Percentiles rank a stretch among this genome's conserved stretches.
These are phyloP conservation scores for Neodidymelliopsis sp. DNA, from an alignment of 2,329 filamentous ascomycete genomes.

Conservation along the genomic window DNA sequence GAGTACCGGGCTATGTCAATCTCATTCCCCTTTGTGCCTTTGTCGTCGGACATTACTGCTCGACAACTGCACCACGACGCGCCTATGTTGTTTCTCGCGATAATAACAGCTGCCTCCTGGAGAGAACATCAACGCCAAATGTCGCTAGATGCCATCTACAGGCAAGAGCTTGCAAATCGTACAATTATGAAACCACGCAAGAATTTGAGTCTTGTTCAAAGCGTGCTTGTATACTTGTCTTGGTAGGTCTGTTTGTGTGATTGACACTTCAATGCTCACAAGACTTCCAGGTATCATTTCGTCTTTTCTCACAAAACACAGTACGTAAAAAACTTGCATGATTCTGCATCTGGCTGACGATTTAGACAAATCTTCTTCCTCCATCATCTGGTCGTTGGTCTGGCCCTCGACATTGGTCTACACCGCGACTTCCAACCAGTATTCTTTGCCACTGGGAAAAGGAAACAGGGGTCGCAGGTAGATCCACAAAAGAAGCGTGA, in stretches of 20 bases:
- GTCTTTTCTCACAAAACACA: constrained; percentile 47
- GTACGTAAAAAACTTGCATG: too few species aligned
- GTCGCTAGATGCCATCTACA: constrained; percentile 36
- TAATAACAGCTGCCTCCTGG: constrained; percentile 40
- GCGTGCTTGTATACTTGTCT: constrained; percentile 44
- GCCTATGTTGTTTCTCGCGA: constrained; percentile 45
- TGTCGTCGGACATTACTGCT: constrained; percentile 23
- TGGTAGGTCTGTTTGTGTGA: constrained; percentile 28
- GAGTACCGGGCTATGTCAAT: constrained; percentile 40
- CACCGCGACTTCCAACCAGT: constrained; percentile 31
- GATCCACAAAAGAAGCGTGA: constrained; percentile 32
- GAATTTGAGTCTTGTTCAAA: constrained; percentile 42
- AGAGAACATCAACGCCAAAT: constrained; percentile 36
- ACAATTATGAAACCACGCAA: constrained; percentile 40
- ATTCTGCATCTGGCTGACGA: constrained; percentile 1
- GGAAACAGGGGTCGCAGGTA: constrained; percentile 12
- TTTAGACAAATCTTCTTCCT: constrained; percentile 35
- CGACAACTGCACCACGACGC: constrained; percentile 30
- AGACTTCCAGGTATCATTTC: constrained; percentile 40
- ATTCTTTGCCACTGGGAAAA: constrained; percentile 14
- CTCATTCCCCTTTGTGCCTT: constrained; percentile 43
- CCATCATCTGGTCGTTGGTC: constrained; percentile 40
- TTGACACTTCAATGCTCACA: constrained; percentile 6
- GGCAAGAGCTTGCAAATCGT: constrained; percentile 42
- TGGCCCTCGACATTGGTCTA: constrained; percentile 44